Evolutionary conservation across 306 rosid species (phyloP).

Genomic region (Arachis stenosperma): DNA sequence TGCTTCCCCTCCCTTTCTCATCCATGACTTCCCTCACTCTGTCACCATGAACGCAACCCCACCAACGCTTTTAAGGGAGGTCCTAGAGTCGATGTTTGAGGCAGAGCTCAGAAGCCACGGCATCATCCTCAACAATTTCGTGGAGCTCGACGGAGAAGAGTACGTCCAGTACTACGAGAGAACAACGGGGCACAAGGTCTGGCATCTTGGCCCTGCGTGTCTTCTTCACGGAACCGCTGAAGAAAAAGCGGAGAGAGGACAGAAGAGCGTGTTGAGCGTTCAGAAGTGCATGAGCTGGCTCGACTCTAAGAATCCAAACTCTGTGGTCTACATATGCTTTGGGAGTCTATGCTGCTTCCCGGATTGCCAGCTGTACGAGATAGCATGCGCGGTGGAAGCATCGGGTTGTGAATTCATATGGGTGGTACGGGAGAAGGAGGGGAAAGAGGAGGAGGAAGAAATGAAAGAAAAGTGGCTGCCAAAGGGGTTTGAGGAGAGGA

Average conservation of each 20-base stretch:
- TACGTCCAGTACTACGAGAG: slow-evolving; percentile 22
- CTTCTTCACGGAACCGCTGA: neutral
- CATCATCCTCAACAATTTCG: slow-evolving; percentile 12
- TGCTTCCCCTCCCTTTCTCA: neutral
- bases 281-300: slow-evolving; percentile 41
- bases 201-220: slow-evolving; percentile 49
- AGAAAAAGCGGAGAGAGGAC: slow-evolving; percentile 37
- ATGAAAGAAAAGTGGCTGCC: slow-evolving; percentile 48
- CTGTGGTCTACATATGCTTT: slow-evolving; percentile 42
- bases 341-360: slow-evolving; percentile 35
- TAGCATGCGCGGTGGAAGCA: slow-evolving; percentile 38
- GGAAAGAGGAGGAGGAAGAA: neutral
- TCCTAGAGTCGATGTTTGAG: neutral
- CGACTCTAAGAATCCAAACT: slow-evolving; percentile 23
- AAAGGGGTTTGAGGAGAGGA: slow-evolving; percentile 34
- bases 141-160: slow-evolving; percentile 34
- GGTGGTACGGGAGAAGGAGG: slow-evolving; percentile 46
- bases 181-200: slow-evolving; percentile 18
- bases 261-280: slow-evolving; percentile 23
- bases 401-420: slow-evolving; percentile 33
- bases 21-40: slow-evolving; percentile 36
- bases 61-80: neutral
- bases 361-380: slow-evolving; percentile 39
- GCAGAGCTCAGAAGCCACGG: slow-evolving; percentile 31
- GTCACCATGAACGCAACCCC: slow-evolving; percentile 32